Base-by-base conservation (phyloP, 345 rosid genomes). In the Erodium maritimum region DNA sequence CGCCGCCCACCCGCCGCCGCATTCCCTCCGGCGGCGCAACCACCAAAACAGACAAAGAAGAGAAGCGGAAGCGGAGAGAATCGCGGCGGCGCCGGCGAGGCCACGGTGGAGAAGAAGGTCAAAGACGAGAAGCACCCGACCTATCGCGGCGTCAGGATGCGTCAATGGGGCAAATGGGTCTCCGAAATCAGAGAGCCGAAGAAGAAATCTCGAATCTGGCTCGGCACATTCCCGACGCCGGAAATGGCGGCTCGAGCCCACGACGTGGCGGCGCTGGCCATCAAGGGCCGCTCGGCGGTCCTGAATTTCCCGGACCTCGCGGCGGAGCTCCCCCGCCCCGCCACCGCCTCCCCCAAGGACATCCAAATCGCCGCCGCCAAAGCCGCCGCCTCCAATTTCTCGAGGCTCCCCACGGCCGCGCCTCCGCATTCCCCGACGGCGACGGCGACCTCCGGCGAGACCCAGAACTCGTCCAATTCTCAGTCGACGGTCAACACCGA, bases 171-270 rank as follows among this genome's bases (percentile, higher is more conserved):
- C 55, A 67, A 62, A 42, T 67, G 71, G 71, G 71, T 67, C 18
- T 67, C 71, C 19, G 71, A 67, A 19, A 67, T 67, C 53, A 61
- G 71, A 17, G 66, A 60, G 58, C 71, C 66, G 20, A 60, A 62
- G 48, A 67, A 67, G 62, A 67, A 67, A 24, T 67, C 66, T 19
- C 66, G 71, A 29, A 67, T 67, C 17, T 67, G 71, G 71, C 66
- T 67, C 57, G 71, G 71, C 57, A 67, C 71, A 13, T 67, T 62
- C 62, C 58, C 66, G 16, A 67, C 71, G 1, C 61, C 71, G 10
- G 71, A 67, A 50, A 67, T 67, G 71, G 71, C 71, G 19, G 71
- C 71, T 1, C 58, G 71, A 0, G 71, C 71, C 54, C 71, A 67
- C 56, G 71, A 67, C 71, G 71, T 56, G 23, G 71, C 71, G 22